Base-by-base conservation (phyloP, 2,329 filamentous ascomycete genomes). In the Xylariaceae sp. region DNA sequence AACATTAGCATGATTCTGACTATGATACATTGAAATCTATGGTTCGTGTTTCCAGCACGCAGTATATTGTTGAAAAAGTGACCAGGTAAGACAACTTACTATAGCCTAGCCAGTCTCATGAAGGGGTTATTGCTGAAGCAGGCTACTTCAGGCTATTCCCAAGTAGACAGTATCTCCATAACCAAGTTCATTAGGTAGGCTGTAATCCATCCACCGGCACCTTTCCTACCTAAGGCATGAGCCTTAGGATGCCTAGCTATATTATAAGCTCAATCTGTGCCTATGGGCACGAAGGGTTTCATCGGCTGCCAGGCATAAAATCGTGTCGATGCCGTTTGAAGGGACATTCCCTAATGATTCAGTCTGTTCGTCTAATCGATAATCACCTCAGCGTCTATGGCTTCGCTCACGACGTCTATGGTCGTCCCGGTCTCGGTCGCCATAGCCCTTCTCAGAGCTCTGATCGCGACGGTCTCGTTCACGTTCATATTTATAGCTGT, bases 401-500 rank as follows among this genome's bases (percentile, higher is more conserved):
- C 61, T 46, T 44, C 67, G 57, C 7, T 65, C 56, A 45, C 62
- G 63, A 63, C 71, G 59, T 19, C 51, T 54, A 49, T 63, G 59
- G 44, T 59, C 54, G 43, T 75, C 68, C 10, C 70, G 67, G 44
- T 76, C 70, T 40, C 72, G 64, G 58, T 75, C 63, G 12, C 69
- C 46, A 14, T 70, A 58, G 20, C 66, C 54, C 47, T 68, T 65
- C 44, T 72, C 71, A 40, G 67, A 54, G 26, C 57, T 52, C 18
- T 66, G 54, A 44, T 56, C 66, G 48, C 75, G 73, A 47, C 73
- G 68, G 57, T 80, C 78, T 19, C 75, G 67, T 9, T 80, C 77
- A 20, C 76, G 69, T 57, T 81, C 78, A 20, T 72, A 70, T 63
- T 81, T 82, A 60, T 83, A 81, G 62, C 73, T 75, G 50, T 72